These are phyloP conservation scores for Tephrocybe sp. DNA, from an alignment of 768 basidiomycete species.

Conservation along the genomic window DNA sequence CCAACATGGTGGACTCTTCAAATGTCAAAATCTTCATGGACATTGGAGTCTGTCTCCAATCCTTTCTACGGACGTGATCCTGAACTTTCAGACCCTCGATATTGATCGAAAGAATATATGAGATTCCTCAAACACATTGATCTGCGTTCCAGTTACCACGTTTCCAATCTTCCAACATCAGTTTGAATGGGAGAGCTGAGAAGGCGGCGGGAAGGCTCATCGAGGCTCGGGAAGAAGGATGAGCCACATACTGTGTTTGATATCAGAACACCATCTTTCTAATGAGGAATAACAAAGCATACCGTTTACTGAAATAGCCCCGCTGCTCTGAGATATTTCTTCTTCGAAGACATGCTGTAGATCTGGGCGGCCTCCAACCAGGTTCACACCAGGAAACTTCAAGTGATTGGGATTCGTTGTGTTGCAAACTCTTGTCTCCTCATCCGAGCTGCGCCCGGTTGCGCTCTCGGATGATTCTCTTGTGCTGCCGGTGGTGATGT, in stretches of 20 bases:
- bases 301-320: slow-evolving; percentile 49
- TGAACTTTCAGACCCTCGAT: too few relatives aligned
- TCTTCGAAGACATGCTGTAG: slow-evolving; percentile 31
- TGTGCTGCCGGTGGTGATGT: slow-evolving; percentile 15
- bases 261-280: background rate
- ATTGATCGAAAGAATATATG: too few relatives aligned
- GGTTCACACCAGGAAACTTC: slow-evolving; percentile 16
- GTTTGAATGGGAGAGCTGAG: too few relatives aligned
- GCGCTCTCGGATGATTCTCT: background rate
- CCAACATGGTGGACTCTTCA: too few relatives aligned
- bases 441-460: slow-evolving; percentile 1
- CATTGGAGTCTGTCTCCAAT: too few relatives aligned
- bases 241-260: slow-evolving; percentile 46
- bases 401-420: background rate
- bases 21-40: too few relatives aligned
- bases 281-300: slow-evolving; percentile 11
- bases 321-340: slow-evolving; percentile 34
- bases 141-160: too few relatives aligned
- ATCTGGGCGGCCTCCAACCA: slow-evolving; percentile 42
- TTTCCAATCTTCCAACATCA: too few relatives aligned
- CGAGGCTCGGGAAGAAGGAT: too few relatives aligned
- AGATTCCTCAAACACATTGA: too few relatives aligned
- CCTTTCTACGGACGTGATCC: too few relatives aligned
- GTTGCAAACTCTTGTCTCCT: slow-evolving; percentile 9
- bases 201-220: too few relatives aligned